Percentiles rank a stretch among this genome's conserved stretches.
Conservation (phyloP, 106 monocot species). For the Acorus calamus region DNA sequence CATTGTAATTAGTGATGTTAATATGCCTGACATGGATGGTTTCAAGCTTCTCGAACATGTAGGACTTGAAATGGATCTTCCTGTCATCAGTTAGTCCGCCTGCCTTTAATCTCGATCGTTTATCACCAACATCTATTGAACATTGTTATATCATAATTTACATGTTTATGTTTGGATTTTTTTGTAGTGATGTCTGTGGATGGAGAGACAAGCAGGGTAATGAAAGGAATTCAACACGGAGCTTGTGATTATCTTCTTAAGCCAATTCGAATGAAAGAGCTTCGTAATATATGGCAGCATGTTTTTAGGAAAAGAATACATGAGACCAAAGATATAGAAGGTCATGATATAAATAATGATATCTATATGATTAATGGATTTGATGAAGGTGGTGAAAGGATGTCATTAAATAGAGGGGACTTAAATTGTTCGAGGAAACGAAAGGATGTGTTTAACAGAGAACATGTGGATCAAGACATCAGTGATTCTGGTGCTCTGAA, state of each 20-base stretch:
- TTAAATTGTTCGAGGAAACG: constrained; percentile 37
- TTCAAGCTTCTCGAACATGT: constrained; percentile 86
- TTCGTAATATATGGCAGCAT: constrained; percentile 94
- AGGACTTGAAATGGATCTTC: constrained; percentile 90
- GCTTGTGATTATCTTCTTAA: constrained; percentile 96
- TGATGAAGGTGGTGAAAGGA: constrained; percentile 53
- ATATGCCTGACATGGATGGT: constrained; percentile 97
- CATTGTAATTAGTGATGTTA: constrained; percentile 96
- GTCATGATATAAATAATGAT: constrained; percentile 48
- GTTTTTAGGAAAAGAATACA: constrained; percentile 88
- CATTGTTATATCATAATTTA: too few species aligned
- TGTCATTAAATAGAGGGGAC: constrained; percentile 29
- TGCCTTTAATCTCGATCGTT: not conserved
- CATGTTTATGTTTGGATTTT: constrained; percentile 1
- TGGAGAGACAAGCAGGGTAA: constrained; percentile 95
- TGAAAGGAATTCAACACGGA: constrained; percentile 98
- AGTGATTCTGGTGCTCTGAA: constrained; percentile 46
- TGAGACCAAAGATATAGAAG: constrained; percentile 74
- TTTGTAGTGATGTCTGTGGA: constrained; percentile 96
- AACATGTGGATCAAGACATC: constrained; percentile 46
- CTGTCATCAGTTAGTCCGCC: constrained; percentile 76
- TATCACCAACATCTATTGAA: not conserved
- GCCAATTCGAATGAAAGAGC: constrained; percentile 93
- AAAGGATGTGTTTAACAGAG: constrained; percentile 55
- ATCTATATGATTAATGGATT: constrained; percentile 36